Base-by-base conservation (phyloP, 2,329 filamentous ascomycete species). In the Didymella pomorum region DNA sequence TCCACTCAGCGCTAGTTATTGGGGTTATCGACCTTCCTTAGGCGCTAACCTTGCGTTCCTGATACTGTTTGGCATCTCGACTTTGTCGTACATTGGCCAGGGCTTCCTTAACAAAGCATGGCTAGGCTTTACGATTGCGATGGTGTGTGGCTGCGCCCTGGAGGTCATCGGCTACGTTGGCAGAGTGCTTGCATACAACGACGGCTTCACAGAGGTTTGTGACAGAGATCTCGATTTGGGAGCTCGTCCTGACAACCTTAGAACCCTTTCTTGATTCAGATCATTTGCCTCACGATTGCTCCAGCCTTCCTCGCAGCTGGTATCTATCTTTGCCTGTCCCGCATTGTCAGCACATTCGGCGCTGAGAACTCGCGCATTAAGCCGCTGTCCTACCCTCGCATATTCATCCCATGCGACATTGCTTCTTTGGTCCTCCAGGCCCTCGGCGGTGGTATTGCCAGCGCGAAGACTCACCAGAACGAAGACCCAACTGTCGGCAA, bases 161-260 rank as follows among this genome's bases (percentile, higher is more conserved):
- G 87, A 89, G 66, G 80, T 89, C 11, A 68, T 89, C 31, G 88
- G 88, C 18, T 91, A 91, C 62, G 74, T 78, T 1, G 88, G 86
- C 2, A 81, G 88, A 11, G 78, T 89, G 50, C 70, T 86, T 66
- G 77, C 87, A 58, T 81, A 83, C 62, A 61, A 81, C 43, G 84
- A 89, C 65, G 85, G 86, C 0, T 90, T 87, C 68, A 79, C 43
- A 20, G 72, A 78, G 63, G 74, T 75, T 65, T n/a, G 63, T 58
- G 11, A 1, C 21, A 33, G 23, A 25, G 8, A 4, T 11, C 14
- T 41, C 14, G 1, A 20, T 26, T 37, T 20, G 14, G 28, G 14
- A 20, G n/a, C 20, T 23, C 16, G 28, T 7, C 20, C 65, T 65
- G 20, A 67, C 52, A 37, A 20, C 7, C 12, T 16, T 2, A 87